Percentiles rank a stretch among this genome's conserved stretches.
Evolutionary conservation across 345 rosid species (phyloP).

Genomic region (Mallotus nudiflorus): DNA sequence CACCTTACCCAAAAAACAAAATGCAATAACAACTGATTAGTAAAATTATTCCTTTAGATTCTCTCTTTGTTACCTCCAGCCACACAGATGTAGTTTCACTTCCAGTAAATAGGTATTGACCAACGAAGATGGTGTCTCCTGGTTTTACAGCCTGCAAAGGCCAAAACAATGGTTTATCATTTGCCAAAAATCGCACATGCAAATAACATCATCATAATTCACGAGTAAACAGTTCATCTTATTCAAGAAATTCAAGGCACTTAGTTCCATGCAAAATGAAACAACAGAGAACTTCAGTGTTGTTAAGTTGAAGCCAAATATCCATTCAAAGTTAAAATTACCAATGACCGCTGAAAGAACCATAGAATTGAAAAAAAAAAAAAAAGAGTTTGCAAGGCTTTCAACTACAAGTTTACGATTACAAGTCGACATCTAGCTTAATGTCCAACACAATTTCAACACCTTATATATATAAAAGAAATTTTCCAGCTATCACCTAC

Average conservation of each 20-base stretch:
- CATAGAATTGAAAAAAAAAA: too few relatives aligned
- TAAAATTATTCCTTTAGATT: neutral
- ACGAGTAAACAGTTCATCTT: neutral
- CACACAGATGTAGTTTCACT: slow-evolving; percentile 98
- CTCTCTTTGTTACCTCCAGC: slow-evolving; percentile 68
- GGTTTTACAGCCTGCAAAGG: slow-evolving; percentile 76
- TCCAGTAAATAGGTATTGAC: slow-evolving; percentile 94
- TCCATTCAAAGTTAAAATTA: neutral
- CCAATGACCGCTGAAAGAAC: too few relatives aligned
- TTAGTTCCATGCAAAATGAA: neutral
- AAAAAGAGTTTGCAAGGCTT: too few relatives aligned
- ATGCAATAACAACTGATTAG: neutral
- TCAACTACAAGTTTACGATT: too few relatives aligned
- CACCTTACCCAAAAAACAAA: neutral
- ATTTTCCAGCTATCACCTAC: neutral
- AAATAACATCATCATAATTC: neutral
- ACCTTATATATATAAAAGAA: too few relatives aligned
- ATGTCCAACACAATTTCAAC: too few relatives aligned
- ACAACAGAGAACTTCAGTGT: too few relatives aligned
- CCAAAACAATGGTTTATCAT: slow-evolving; percentile 20
- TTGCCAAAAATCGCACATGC: neutral
- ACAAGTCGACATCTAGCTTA: too few relatives aligned
- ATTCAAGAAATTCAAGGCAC: neutral
- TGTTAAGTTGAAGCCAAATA: neutral
- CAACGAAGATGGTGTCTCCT: slow-evolving; percentile 92